Evolutionary conservation across 192 early-diverging fungal genomes (phyloP), one percentile per base, ranked within the genome.

Genomic region (Phycomyces nitens): DNA sequence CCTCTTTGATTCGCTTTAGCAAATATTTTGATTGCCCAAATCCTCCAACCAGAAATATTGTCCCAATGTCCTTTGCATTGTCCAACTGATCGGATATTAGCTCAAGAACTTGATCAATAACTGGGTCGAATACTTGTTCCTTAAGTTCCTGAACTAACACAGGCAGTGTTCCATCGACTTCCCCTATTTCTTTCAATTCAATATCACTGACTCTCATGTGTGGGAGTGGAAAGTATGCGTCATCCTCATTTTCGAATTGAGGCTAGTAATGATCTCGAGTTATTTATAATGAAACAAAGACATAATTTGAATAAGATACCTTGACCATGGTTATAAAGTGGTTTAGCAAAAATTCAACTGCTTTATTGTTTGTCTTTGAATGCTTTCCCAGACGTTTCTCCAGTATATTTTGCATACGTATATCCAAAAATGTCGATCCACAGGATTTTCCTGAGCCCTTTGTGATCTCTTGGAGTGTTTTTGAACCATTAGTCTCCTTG

Each of bases 21-120:
- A 83, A 61, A 60, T 83, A 83, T 51, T 69, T 70, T 22, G 78
- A 80, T 18, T 77, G 75, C 23, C 78, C 76, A 43, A 82, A 82
- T 18, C 79, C 80, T 42, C 80, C 80, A 10, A 79, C 80, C 68
- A 81, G 69, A 53, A 81, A 78, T 8, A 81, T 70, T 27, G 80
- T 77, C 6, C 70, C 67, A 14, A 75, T 62, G 22, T 57, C 52
- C 29, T 61, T 62, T 12, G 69, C 70, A 11, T 71, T 60, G 60
- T 63, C 54, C 51, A 81, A 58, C 53, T 81, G 80, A n/a, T 69
- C 77, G 16, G 76, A 72, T 58, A 81, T 78, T 20, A 78, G 41
- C 9, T 58, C 64, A 26, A 81, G 40, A 0, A 78, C 74, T 57
- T 81, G 77, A 38, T 74, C 68, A 22, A 78, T 69, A 40, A 80